Percentiles rank a stretch among this genome's conserved stretches.
Conservation (phyloP, 805 yeast species). For the Metschnikowia aberdeeniae region DNA sequence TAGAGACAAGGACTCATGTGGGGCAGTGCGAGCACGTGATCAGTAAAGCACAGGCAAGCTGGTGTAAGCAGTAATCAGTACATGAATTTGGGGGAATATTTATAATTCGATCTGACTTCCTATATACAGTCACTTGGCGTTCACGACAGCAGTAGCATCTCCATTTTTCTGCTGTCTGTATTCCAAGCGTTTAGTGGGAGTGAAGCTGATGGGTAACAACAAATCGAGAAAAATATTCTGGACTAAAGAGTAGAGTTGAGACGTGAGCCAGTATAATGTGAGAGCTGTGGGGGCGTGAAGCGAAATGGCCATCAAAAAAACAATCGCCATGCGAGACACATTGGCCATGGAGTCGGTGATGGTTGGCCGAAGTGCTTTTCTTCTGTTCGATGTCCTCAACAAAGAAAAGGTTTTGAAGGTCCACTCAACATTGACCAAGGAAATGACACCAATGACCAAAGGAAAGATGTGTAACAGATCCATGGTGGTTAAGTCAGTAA, state of each 20-base stretch:
- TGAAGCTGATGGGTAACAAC: slow-evolving; percentile 53
- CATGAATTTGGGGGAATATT: no score
- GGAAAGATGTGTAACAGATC: slow-evolving; percentile 70
- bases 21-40: slow-evolving; percentile 1
- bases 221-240: slow-evolving; percentile 74
- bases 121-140: not conserved
- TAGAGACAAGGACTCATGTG: not conserved
- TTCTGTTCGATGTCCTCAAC: slow-evolving; percentile 38
- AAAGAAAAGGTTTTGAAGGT: slow-evolving; percentile 61
- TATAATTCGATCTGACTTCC: not conserved
- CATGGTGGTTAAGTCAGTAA: slow-evolving; percentile 51
- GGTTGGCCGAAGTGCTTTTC: slow-evolving; percentile 49
- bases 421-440: slow-evolving; percentile 81
- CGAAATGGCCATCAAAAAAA: slow-evolving; percentile 77
- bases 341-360: slow-evolving; percentile 62
- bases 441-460: slow-evolving; percentile 60
- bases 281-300: slow-evolving; percentile 84
- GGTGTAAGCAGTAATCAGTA: no score
- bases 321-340: slow-evolving; percentile 67
- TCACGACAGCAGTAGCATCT: slow-evolving; percentile 14
- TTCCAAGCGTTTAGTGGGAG: slow-evolving; percentile 39
- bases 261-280: slow-evolving; percentile 85
- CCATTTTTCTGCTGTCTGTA: slow-evolving; percentile 14
- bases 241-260: slow-evolving; percentile 68
- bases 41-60: not conserved